Base-by-base conservation (phyloP, 495 filamentous ascomycete species). In the Aspergillus incahuasiensis region DNA sequence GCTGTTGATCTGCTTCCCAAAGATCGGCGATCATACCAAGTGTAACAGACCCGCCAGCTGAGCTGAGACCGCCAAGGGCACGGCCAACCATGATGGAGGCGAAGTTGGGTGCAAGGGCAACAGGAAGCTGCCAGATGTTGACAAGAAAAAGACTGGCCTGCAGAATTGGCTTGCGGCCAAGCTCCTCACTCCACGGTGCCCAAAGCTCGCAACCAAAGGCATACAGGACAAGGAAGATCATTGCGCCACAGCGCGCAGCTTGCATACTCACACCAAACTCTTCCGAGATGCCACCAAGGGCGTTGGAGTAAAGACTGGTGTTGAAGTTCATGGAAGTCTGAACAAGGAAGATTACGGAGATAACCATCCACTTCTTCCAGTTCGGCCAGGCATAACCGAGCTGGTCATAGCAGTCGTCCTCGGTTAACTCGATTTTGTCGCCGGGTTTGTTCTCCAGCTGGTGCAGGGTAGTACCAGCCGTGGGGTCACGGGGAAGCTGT, bases 131-230 rank as follows among this genome's bases (percentile, higher is more conserved):
- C 65, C 68, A 86, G 41, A 82, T 60, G 43, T 86, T 86, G 61
- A 86, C 82, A 1, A 86, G 64, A 41, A 82, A 74, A 28, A 86
- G 60, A 53, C 74, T 80, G 0, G 68, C 40, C 61, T 86, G 83
- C 16, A 84, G 66, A 38, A 85, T 77, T 0, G 75, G 76, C 63
- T 77, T 79, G 12, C 83, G 78, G 12, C 83, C 83, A 44, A 81
- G 64, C 47, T 86, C 83, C 53, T 86, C 83, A 56, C 78, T 82
- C 83, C 83, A 86, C 0, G 83, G 83, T 0, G 83, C 83, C 83
- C 83, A 86, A 0, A 86, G 71, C 58, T 86, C 83, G 68, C 83
- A 85, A 21, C 82, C 83, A 58, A 86, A 85, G 6, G 81, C 82
- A 59, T 86, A 86, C 0, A 80, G 59, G 40, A 86, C 73, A 16